Evolutionary conservation across 495 filamentous ascomycete genomes (phyloP), one percentile per base, ranked within the genome.

Genomic region (Aspergillus bertholletiae): DNA sequence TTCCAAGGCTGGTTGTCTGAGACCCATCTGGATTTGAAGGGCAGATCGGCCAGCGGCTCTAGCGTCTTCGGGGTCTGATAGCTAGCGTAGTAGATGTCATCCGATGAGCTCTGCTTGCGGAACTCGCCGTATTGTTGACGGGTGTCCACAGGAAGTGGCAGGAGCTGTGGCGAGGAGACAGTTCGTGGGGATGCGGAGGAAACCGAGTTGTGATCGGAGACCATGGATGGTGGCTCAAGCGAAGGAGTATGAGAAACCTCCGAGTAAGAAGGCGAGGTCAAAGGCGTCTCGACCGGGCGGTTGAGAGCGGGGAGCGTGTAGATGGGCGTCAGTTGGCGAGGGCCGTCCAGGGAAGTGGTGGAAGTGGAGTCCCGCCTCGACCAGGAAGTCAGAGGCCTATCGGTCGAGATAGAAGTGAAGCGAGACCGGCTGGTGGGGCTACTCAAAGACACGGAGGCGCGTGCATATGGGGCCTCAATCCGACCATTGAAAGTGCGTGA

Each of bases 191-290:
- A 82, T 20, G 79, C 71, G 20, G 84, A 84, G 59, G 79, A 82
- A n/a, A 80, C 74, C 1, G 84, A 88, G 59, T 84, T 80, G 54
- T 77, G 79, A 63, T 90, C 87, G 2, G 88, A 90, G 24, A 89
- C 74, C 58, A 90, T 78, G 3, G 86, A 89, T 23, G 87, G 87
- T 1, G 86, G 82, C n/a, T 86, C 83, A 18, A 80, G 66, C 3
- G 80, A 86, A 34, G 81, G 78, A 35, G 81, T 71, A 61, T 80
- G 68, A 45, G 87, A 85, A n/a, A 68, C 71, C 22, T 84, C 79
- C 2, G 81, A 82, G 56, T 75, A 80, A 22, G 79, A 76, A n/a
- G 88, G 88, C 15, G 89, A 92, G 12, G 85, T 86, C 62, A 90
- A 78, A 22, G 86, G 80, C 3, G 81, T 77, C 51, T 88, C 85